Evolutionary conservation across 176 grass and related monocot species (phyloP).

Genomic region (Triticum timopheevii): DNA sequence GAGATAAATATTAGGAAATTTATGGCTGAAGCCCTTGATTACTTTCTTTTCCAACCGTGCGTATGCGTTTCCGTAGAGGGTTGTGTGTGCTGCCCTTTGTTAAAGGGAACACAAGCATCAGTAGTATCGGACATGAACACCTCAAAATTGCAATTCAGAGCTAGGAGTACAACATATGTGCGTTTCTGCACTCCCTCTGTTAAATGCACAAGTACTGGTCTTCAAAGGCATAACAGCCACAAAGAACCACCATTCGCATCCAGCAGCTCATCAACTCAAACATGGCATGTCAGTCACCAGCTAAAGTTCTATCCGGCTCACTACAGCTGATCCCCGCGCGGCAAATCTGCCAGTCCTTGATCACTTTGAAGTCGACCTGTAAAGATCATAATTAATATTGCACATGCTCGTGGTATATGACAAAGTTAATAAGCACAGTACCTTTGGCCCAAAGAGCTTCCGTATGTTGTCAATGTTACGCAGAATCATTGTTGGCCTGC

Average conservation of each 20-base stretch:
- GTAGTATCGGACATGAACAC: not conserved
- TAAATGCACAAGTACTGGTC: not conserved
- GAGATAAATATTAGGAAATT: no score
- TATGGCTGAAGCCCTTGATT: no score
- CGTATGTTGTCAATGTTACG: slow-evolving; percentile 69
- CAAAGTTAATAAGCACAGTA: slow-evolving; percentile 18
- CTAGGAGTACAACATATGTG: not conserved
- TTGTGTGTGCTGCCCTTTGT: no score
- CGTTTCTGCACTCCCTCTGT: not conserved
- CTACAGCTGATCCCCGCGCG: slow-evolving; percentile 49
- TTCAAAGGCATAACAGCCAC: no score
- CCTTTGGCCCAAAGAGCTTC: slow-evolving; percentile 95
- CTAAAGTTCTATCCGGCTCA: not conserved
- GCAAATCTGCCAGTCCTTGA: slow-evolving; percentile 72
- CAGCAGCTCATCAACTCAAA: not conserved
- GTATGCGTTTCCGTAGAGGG: no score
- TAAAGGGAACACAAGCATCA: no score
- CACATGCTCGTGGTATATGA: not conserved
- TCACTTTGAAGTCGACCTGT: slow-evolving; percentile 87
- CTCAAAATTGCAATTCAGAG: not conserved
- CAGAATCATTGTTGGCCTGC: slow-evolving; percentile 93
- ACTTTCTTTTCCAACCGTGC: no score
- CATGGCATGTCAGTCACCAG: not conserved
- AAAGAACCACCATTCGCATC: no score
- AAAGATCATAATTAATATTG: slow-evolving; percentile 4